A percentile compares a stretch with the other conserved stretches of the same genome.
phyloP scores from a whole-genome alignment of 2,329 filamentous ascomycete species.

The Paracoccidioides brasiliensis region DNA sequence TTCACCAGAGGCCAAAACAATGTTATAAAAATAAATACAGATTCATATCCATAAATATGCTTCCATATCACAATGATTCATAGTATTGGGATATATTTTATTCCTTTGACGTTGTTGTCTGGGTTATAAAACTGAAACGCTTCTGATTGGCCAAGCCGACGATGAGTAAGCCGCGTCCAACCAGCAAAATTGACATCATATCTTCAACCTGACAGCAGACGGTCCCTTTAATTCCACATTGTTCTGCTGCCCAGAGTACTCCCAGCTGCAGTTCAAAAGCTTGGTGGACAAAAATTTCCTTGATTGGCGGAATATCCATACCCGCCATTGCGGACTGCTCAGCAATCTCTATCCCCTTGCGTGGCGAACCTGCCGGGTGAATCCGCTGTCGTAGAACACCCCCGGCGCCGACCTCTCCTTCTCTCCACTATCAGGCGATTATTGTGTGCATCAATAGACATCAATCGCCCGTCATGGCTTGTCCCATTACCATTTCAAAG shows the following conservation, averaged over 20 bases:
- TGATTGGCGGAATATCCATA: not conserved
- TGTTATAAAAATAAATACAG: too few relatives aligned
- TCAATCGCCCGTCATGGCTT: constrained; percentile 40
- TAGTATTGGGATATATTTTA: too few relatives aligned
- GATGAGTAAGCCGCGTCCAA: not conserved
- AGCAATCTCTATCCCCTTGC: not conserved
- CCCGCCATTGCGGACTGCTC: not conserved
- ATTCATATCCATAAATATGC: too few relatives aligned
- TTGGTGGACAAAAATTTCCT: not conserved
- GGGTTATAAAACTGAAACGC: not conserved
- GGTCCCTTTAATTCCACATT: not conserved
- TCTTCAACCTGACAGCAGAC: not conserved
- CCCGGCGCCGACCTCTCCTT: not conserved
- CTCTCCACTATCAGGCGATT: not conserved
- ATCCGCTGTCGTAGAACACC: not conserved
- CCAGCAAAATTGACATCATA: not conserved
- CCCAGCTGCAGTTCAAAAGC: not conserved
- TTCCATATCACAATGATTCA: too few relatives aligned
- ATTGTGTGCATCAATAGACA: not conserved
- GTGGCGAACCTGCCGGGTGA: not conserved
- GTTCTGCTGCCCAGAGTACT: not conserved
- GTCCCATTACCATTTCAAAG: constrained; percentile 66
- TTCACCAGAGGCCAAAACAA: too few relatives aligned
- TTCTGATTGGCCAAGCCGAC: not conserved
- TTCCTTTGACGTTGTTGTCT: too few relatives aligned